phyloP scores from a whole-genome alignment of 2,329 filamentous ascomycete genomes.

The Grosmannia clavigera region DNA sequence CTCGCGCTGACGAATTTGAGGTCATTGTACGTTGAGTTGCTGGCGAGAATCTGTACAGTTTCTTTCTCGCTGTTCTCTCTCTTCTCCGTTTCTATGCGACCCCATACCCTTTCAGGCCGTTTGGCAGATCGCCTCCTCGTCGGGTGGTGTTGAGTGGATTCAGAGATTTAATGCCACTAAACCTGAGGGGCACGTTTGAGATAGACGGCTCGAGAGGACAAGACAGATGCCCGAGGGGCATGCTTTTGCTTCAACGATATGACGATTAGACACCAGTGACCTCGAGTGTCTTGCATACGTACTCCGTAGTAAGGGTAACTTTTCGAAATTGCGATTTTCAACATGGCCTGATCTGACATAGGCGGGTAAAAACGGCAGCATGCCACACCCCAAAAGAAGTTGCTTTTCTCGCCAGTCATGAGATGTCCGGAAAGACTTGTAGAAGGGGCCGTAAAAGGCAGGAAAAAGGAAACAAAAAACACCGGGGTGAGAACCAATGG shows the following conservation, averaged over 20 bases:
- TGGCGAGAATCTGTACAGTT: background rate
- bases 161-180: background rate
- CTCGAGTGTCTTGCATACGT: background rate
- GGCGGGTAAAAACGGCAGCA: no score
- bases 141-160: background rate
- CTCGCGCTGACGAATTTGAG: background rate
- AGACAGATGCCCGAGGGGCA: background rate
- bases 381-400: no score
- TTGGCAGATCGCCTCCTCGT: background rate
- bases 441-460: background rate
- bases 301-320: background rate
- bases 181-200: background rate
- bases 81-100: background rate
- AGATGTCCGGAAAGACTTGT: no score
- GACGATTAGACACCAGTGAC: background rate
- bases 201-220: background rate
- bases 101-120: background rate
- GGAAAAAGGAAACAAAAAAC: background rate
- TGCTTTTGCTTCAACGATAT: background rate
- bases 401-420: background rate
- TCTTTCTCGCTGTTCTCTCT: background rate
- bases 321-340: background rate
- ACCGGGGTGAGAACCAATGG: background rate
- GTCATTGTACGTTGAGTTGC: background rate
- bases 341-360: background rate